Evolutionary conservation across 768 basidiomycete species (phyloP).

Genomic region (Saitozyma sp.): DNA sequence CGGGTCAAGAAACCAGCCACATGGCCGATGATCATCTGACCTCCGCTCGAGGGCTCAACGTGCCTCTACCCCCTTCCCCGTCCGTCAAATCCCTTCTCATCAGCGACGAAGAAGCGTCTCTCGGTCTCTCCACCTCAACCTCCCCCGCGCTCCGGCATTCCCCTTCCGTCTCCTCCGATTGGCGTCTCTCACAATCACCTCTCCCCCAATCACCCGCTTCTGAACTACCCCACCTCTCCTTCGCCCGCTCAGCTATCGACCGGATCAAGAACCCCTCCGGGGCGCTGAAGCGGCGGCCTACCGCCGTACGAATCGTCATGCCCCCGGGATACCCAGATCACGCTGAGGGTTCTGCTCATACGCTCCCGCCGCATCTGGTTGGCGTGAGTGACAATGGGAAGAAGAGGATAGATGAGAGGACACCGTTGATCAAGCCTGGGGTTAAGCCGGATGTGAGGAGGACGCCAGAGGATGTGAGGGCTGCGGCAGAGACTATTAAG

Average conservation of each 20-base stretch:
- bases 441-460: conserved; percentile 37
- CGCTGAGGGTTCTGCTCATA: too few species aligned
- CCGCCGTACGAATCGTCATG: too few species aligned
- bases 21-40: conserved; percentile 1
- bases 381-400: too few species aligned
- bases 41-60: not conserved
- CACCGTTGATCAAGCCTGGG: conserved; percentile 44
- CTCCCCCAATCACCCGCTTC: too few species aligned
- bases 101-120: conserved; percentile 23
- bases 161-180: too few species aligned
- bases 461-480: conserved; percentile 1
- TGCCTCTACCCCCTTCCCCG: conserved; percentile 8
- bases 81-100: conserved; percentile 1
- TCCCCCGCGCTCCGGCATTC: not conserved
- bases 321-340: too few species aligned
- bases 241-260: too few species aligned
- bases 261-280: too few species aligned
- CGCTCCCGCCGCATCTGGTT: too few species aligned
- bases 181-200: too few species aligned
- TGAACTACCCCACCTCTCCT: too few species aligned
- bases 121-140: conserved; percentile 12
- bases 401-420: conserved; percentile 19
- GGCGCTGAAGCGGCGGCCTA: too few species aligned
- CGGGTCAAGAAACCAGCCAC: conserved; percentile 7
- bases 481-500: conserved; percentile 47